Conservation (phyloP, 441 rosid genomes). For the Pelargonium cotyledonis region DNA sequence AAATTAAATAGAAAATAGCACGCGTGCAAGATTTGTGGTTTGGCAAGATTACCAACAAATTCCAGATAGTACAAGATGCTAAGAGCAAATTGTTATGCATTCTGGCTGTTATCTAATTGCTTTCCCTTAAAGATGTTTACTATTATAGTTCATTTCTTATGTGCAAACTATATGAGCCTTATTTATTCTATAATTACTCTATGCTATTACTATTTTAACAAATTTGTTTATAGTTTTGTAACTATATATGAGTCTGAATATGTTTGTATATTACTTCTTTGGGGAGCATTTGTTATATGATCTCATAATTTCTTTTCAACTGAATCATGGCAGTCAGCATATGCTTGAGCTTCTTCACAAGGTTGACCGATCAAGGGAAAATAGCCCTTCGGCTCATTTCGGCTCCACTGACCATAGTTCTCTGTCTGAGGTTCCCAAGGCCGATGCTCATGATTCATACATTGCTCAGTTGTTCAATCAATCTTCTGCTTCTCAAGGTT, state of each 20-base stretch:
- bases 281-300: not conserved
- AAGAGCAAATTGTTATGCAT: not conserved
- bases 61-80: not conserved
- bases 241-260: not conserved
- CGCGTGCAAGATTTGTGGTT: not conserved
- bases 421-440: slow-evolving; percentile 18
- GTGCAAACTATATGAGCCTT: not conserved
- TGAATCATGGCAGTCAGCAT: slow-evolving; percentile 1
- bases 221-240: not conserved
- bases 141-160: not conserved
- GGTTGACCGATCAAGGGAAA: slow-evolving; percentile 30
- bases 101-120: not conserved
- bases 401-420: slow-evolving; percentile 20
- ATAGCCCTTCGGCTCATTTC: slow-evolving; percentile 20
- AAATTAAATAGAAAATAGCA: not conserved
- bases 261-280: not conserved
- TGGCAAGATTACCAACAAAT: not conserved
- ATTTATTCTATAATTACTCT: not conserved
- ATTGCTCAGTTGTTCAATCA: slow-evolving; percentile 20
- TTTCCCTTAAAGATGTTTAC: not conserved
- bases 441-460: slow-evolving; percentile 12
- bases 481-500: slow-evolving; percentile 29
- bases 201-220: not conserved
- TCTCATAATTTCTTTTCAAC: not conserved
- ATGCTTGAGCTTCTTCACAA: slow-evolving; percentile 25